phyloP scores from a whole-genome alignment of 2,329 filamentous ascomycete species.

The Diaporthe capsici region DNA sequence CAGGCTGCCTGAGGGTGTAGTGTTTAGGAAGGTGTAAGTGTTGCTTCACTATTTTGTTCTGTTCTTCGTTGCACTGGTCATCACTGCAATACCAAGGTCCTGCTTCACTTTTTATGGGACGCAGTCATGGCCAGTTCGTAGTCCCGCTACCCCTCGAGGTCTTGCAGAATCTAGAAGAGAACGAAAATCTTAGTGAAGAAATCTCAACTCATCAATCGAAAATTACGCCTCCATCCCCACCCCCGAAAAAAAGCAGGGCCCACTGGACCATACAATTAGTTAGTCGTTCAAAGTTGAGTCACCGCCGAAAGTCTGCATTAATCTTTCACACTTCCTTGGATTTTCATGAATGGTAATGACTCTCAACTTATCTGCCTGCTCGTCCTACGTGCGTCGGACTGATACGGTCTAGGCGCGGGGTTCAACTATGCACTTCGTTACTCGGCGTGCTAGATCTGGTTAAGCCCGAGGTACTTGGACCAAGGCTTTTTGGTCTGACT shows the following conservation, averaged over 20 bases:
- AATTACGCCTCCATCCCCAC: not conserved
- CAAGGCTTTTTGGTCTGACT: constrained; percentile 12
- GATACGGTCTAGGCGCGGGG: not conserved
- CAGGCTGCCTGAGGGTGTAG: too few species aligned
- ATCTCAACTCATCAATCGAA: not conserved
- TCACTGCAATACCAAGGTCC: too few species aligned
- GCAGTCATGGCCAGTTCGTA: too few species aligned
- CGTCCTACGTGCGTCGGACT: not conserved
- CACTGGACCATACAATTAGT: not conserved
- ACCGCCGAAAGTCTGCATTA: not conserved
- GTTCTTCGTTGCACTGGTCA: too few species aligned
- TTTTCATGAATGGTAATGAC: not conserved
- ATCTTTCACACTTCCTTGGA: not conserved
- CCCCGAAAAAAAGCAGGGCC: not conserved
- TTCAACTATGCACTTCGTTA: not conserved
- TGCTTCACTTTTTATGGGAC: too few species aligned
- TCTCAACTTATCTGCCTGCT: not conserved
- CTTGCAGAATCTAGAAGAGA: too few species aligned
- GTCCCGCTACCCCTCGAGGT: too few species aligned
- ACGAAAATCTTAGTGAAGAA: too few species aligned
- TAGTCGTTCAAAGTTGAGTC: not conserved
- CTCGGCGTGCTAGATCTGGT: constrained; percentile 2
- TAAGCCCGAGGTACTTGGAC: not conserved
- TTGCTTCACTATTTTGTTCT: too few species aligned
- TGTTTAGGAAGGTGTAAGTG: too few species aligned